Evolutionary conservation across 2,329 filamentous ascomycete genomes (phyloP).

Genomic region (Cytospora piceae): DNA sequence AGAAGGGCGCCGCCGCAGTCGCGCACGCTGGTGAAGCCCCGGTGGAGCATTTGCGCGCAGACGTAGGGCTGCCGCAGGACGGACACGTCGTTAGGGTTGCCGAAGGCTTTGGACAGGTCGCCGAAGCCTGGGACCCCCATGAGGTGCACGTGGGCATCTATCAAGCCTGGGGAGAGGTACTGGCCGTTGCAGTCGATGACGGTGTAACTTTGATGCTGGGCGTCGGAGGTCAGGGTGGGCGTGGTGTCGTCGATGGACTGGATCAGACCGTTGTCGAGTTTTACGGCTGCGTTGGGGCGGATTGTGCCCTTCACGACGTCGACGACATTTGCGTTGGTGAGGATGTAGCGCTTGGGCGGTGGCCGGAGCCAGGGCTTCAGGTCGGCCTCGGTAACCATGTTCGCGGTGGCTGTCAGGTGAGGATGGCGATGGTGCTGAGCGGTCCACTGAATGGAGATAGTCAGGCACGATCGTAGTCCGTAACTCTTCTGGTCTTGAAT

Average conservation of each 20-base stretch:
- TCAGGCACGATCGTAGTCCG: not conserved
- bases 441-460: not conserved
- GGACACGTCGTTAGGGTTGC: constrained; percentile 36
- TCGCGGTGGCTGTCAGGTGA: not conserved
- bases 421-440: too few relatives aligned
- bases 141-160: constrained; percentile 36
- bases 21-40: constrained; percentile 57
- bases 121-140: constrained; percentile 34
- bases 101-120: constrained; percentile 33
- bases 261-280: constrained; percentile 33
- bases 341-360: constrained; percentile 29
- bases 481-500: too few relatives aligned
- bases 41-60: constrained; percentile 50
- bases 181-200: constrained; percentile 23
- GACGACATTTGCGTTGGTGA: constrained; percentile 9
- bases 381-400: constrained; percentile 33
- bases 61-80: constrained; percentile 48
- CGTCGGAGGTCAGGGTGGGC: constrained; percentile 9
- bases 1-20: constrained; percentile 56
- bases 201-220: constrained; percentile 31
- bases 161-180: constrained; percentile 25
- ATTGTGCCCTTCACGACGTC: constrained; percentile 29
- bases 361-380: constrained; percentile 36
- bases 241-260: constrained; percentile 26
- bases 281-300: constrained; percentile 26